Conservation (phyloP, 371 early-diverging fungal species). For the Mucor saturninus region DNA sequence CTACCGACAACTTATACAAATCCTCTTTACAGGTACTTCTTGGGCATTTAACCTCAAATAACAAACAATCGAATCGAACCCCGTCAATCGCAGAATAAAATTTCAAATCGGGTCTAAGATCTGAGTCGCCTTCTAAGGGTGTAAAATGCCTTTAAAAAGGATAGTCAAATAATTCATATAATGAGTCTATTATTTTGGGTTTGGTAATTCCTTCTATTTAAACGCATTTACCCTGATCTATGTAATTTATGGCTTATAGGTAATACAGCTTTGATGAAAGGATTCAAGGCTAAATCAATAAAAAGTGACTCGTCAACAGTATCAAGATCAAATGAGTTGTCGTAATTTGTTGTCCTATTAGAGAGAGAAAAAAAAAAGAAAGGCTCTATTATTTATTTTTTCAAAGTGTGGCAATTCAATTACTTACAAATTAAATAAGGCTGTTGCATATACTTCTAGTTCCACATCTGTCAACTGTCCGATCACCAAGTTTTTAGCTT, state of each 20-base stretch:
- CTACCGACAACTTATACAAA: slow-evolving; percentile 11
- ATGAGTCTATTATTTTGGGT: slow-evolving; percentile 10
- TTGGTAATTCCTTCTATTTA: slow-evolving; percentile 5
- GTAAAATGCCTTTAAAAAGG: slow-evolving; percentile 14
- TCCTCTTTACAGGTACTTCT: slow-evolving; percentile 13
- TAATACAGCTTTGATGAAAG: slow-evolving; percentile 20
- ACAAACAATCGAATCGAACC: slow-evolving; percentile 9
- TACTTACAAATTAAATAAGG: slow-evolving; percentile 21
- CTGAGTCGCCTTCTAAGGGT: slow-evolving; percentile 8
- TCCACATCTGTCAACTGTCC: slow-evolving; percentile 17
- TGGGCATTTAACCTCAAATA: slow-evolving; percentile 10
- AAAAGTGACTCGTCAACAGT: slow-evolving; percentile 16
- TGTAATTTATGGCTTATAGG: slow-evolving; percentile 14
- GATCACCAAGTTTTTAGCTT: slow-evolving; percentile 24
- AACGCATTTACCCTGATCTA: slow-evolving; percentile 13
- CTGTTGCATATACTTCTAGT: slow-evolving; percentile 16
- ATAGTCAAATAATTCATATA: slow-evolving; percentile 10
- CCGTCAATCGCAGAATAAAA: slow-evolving; percentile 6
- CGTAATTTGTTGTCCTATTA: slow-evolving; percentile 13
- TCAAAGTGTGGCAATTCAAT: slow-evolving; percentile 14
- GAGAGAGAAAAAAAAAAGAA: slow-evolving; percentile 8
- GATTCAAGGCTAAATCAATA: too few species aligned
- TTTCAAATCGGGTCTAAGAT: slow-evolving; percentile 13
- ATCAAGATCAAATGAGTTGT: slow-evolving; percentile 10
- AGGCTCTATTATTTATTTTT: slow-evolving; percentile 2